Base-by-base conservation (phyloP, 495 filamentous ascomycete genomes). In the Sordaria brevicollis region DNA sequence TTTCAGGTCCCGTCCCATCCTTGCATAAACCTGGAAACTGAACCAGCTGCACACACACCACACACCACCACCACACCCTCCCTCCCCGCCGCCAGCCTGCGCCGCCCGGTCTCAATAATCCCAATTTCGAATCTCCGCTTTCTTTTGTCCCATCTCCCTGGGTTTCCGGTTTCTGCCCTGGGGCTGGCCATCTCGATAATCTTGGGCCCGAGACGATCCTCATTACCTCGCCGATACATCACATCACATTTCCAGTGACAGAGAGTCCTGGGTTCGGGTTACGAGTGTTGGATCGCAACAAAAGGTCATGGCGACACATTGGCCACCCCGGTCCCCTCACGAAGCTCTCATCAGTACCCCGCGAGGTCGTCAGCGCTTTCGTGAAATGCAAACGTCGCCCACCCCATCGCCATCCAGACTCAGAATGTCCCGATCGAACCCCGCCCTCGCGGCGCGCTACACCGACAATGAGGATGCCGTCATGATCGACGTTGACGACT, bases 311-410 rank as follows among this genome's bases (percentile, higher is more conserved):
- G 76, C 76, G 25, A 80, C 82, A 71, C 86, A 88, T 79, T 97
- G 93, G 93, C 93, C 93, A 49, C 93, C 93, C 15, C 86, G 89
- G 77, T 96, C 93, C 17, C 93, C 93, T 66, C 89, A 92, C 78
- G 91, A 94, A 68, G 93, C 87, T 35, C 86, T 97, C 4, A 81
- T 96, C 31, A 91, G 89, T 79, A 94, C 92, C 5, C 93, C 93
- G 0, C 85, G 87, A 68, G 93, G 93, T 35, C 90, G 93, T 72
- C 86, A 88, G 74, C 89, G 86, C 70, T 81, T 89, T 70, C 87
- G 84, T 86, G 67, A 86, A 89, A 69, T 85, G 86, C 66, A 83
- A 82, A 35, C 67, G 69, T 89, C 90, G 17, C 86, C 88, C 9
- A 86, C 88, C 0, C 86, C 87, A 0, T 93, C 92, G 2, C 90